phyloP scores from a whole-genome alignment of 306 rosid genomes.

The Fragaria vesca region DNA sequence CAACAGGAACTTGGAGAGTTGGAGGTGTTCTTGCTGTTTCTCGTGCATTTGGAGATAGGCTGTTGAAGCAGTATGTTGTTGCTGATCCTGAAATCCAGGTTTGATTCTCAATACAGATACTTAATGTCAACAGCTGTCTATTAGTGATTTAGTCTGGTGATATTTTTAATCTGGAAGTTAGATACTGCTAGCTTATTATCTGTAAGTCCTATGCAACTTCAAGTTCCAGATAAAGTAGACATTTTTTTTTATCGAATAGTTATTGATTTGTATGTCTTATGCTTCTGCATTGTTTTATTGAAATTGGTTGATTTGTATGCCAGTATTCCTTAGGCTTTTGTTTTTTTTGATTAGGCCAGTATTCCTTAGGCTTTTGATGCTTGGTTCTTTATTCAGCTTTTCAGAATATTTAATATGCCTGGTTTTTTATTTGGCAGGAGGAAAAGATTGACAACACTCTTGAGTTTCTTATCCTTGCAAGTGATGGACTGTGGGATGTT shows the following conservation, averaged over 20 bases:
- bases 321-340: background rate
- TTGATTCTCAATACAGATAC: constrained; percentile 6
- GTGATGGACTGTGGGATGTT: constrained; percentile 98
- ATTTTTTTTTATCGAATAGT: constrained; percentile 2
- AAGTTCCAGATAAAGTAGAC: background rate
- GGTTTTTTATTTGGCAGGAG: constrained; percentile 46
- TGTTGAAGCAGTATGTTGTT: constrained; percentile 93
- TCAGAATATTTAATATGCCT: background rate
- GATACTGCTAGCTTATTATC: background rate
- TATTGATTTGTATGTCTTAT: background rate
- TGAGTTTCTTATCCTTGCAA: constrained; percentile 92
- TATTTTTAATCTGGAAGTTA: background rate
- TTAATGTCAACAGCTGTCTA: constrained; percentile 6
- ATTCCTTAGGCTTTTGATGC: background rate
- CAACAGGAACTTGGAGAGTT: constrained; percentile 97
- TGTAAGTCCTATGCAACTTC: background rate
- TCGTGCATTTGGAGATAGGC: constrained; percentile 97
- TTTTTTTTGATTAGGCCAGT: too few relatives aligned
- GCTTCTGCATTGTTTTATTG: background rate
- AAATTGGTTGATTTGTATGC: constrained; percentile 6
- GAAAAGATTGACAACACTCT: constrained; percentile 85
- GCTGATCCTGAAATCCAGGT: constrained; percentile 99
- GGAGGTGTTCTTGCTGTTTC: constrained; percentile 99
- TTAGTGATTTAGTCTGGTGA: constrained; percentile 2
- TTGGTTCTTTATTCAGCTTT: background rate